Conservation (phyloP, 2,329 filamentous ascomycete genomes). For the Fusarium marasasianum region DNA sequence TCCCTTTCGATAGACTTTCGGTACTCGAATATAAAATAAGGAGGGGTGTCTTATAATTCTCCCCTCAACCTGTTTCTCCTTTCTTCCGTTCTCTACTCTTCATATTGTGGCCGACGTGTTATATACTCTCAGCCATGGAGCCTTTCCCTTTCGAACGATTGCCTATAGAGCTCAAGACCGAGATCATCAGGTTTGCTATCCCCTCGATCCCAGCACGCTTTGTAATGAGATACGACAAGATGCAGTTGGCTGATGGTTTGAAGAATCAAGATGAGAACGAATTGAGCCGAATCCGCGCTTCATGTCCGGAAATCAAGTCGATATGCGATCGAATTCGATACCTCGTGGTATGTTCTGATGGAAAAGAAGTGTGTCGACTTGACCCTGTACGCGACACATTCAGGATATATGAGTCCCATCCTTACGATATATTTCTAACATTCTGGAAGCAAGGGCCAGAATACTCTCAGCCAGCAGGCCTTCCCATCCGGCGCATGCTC, state of each 20-base stretch:
- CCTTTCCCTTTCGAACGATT: neutral
- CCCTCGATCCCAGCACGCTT: neutral
- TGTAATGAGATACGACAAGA: too few species aligned
- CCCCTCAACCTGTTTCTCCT: too few species aligned
- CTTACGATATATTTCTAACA: neutral
- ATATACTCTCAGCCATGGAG: neutral
- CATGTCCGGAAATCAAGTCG: neutral
- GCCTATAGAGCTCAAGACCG: neutral
- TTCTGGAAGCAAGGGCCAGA: accelerated
- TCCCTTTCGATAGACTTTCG: neutral
- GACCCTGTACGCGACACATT: neutral
- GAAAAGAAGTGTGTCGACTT: neutral
- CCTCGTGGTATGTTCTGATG: neutral
- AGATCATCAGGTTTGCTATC: neutral
- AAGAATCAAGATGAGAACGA: too few species aligned
- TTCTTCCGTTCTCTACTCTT: neutral
- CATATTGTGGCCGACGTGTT: accelerated
- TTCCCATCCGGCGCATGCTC: neutral
- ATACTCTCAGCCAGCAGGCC: neutral
- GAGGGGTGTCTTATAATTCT: too few species aligned
- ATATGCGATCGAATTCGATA: neutral
- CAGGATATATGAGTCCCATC: neutral
- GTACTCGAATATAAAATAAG: neutral
- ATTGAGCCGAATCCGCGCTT: neutral
- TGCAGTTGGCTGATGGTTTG: too few species aligned